Evolutionary conservation across 2,329 filamentous ascomycete species (phyloP), one percentile per base, ranked within the genome.

Genomic region (Trichoderma simmonsii): DNA sequence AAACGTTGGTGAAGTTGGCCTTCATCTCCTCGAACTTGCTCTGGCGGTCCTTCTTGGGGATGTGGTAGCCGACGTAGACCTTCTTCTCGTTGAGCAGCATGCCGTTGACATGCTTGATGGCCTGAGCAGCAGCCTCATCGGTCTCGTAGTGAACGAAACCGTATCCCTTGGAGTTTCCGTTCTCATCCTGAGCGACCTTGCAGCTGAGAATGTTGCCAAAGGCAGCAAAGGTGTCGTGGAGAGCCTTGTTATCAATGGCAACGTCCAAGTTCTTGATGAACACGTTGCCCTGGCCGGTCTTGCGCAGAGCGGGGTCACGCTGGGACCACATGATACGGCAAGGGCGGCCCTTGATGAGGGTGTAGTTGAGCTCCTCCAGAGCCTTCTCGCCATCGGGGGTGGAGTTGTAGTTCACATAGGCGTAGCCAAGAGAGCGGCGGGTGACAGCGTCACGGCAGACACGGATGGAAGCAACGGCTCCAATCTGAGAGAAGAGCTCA

Each of bases 1-100:
- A 99, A 84, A 99, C 91, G 84, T 99, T 99, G 87, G 96, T 99
- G 89, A 97, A 99, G 89, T 99, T 99, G 84, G 96, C 96, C 92
- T 99, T 99, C 95, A 99, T 99, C 89, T 99, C 96, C 87, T 99
- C 96, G 79, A 98, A 98, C 87, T 99, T 99, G 93, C 94, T 97
- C 90, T 98, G 96, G 79, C 96, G 95, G 82, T 99, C 96, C 90
- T 98, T 98, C 92, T 98, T 98, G 83, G 96, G 95, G 80, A 99
- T 98, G 86, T 99, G 96, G 86, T 98, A 95, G 76, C 96, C 96
- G 78, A 99, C 96, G 79, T 97, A 99, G 76, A 99, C 96, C 90
- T 99, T 99, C 92, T 99, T 99, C 90, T 99, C 96, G 86, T 99
- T 99, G 82, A 99, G 86, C 83, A 99, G 88, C 96, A 99, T 99